phyloP scores from a whole-genome alignment of 805 yeast genomes.

The Komagataella mondaviorum region DNA sequence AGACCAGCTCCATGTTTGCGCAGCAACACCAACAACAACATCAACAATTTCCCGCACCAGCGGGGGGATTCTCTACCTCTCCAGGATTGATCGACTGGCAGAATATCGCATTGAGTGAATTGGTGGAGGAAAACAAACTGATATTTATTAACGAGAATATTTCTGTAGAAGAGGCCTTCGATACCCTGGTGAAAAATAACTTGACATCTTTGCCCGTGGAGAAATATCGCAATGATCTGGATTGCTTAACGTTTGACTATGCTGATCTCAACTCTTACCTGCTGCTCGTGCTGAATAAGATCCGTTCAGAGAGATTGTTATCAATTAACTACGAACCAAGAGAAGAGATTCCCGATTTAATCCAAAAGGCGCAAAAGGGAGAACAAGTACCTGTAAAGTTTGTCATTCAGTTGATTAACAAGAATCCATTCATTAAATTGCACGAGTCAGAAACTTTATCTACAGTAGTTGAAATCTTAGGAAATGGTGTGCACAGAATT shows the following conservation, averaged over 20 bases:
- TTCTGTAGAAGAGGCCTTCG: constrained; percentile 83
- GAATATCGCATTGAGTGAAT: constrained; percentile 53
- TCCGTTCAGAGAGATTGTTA: constrained; percentile 23
- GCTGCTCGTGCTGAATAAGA: constrained; percentile 69
- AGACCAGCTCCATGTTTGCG: constrained; percentile 2
- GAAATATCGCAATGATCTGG: constrained; percentile 36
- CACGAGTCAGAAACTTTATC: constrained; percentile 56
- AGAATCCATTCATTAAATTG: constrained; percentile 77
- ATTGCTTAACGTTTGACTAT: constrained; percentile 82
- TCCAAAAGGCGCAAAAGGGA: constrained; percentile 65
- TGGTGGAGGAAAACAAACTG: constrained; percentile 69
- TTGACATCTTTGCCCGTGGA: constrained; percentile 82
- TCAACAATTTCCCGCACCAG: constrained; percentile 11
- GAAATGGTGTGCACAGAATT: constrained; percentile 91
- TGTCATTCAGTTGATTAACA: constrained; percentile 72
- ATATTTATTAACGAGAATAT: constrained; percentile 51
- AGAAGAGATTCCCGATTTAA: constrained; percentile 26
- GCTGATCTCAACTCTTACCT: constrained; percentile 82
- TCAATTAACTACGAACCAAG: constrained; percentile 18
- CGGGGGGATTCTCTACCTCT: constrained; percentile 2
- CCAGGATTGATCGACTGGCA: constrained; percentile 46
- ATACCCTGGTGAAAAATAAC: constrained; percentile 54
- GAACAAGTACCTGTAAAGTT: constrained; percentile 86
- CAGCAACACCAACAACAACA: not conserved
- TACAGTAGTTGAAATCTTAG: constrained; percentile 72